Conservation (phyloP, 345 rosid genomes). For the Boechera divaricarpa region DNA sequence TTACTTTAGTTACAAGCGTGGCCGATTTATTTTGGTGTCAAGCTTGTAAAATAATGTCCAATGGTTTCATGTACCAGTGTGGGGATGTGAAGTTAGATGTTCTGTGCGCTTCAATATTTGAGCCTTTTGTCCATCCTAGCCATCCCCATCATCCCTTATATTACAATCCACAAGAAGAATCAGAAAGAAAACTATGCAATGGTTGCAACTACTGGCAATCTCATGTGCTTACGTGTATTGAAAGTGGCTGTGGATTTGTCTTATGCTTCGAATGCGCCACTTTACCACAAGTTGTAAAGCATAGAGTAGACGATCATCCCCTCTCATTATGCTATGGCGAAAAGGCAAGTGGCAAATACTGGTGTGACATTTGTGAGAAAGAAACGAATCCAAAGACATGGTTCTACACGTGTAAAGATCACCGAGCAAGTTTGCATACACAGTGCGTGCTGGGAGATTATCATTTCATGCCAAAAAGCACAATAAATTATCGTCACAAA, state of each 20-base stretch:
- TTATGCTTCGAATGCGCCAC: not conserved
- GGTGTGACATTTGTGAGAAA: too few relatives aligned
- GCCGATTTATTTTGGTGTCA: accelerated
- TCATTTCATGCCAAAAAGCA: not conserved
- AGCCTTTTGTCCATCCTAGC: conserved; percentile 2
- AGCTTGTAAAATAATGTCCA: not conserved
- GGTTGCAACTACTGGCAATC: not conserved
- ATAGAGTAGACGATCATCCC: not conserved
- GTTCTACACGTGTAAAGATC: too few relatives aligned
- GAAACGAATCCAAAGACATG: too few relatives aligned
- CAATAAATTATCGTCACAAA: accelerated
- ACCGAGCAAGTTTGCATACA: not conserved
- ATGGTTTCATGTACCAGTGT: not conserved
- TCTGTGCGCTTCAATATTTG: not conserved
- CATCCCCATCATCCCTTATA: not conserved
- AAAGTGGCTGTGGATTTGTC: too few relatives aligned
- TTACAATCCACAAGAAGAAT: not conserved
- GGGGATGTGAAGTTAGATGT: not conserved
- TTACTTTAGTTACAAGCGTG: not conserved
- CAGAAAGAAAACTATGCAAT: not conserved
- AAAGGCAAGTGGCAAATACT: too few relatives aligned
- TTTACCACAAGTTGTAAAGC: conserved; percentile 2
- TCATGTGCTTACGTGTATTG: too few relatives aligned
- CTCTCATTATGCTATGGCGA: not conserved
- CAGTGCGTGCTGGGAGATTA: not conserved